Percentiles rank a stretch among this genome's conserved stretches.
Evolutionary conservation across 371 early-diverging fungal species (phyloP).

Genomic region (Conidiobolus incongruus): DNA sequence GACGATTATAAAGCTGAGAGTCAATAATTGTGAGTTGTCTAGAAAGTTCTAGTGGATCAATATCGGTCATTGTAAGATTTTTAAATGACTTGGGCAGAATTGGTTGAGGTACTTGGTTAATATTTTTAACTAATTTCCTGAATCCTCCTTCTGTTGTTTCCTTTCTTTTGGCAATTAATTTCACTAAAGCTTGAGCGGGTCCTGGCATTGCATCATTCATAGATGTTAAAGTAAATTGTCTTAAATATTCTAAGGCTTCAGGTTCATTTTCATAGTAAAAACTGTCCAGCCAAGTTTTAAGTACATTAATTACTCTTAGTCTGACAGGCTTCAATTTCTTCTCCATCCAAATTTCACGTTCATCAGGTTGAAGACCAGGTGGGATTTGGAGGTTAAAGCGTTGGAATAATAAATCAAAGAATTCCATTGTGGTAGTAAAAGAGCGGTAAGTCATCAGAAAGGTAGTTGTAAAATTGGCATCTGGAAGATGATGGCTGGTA

Average conservation of each 20-base stretch:
- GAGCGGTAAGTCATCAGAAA: constrained; percentile 82
- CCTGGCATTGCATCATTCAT: constrained; percentile 47
- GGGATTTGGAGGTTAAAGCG: constrained; percentile 59
- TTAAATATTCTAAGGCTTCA: constrained; percentile 34
- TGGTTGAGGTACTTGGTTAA: constrained; percentile 29
- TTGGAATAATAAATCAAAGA: constrained; percentile 40
- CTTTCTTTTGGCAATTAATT: constrained; percentile 35
- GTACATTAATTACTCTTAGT: constrained; percentile 69
- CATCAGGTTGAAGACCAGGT: constrained; percentile 28
- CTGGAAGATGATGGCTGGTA: constrained; percentile 62
- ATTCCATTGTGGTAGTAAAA: constrained; percentile 48
- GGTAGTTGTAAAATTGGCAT: constrained; percentile 50
- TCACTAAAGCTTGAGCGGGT: constrained; percentile 40
- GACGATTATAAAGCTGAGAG: constrained; percentile 46
- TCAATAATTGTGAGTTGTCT: constrained; percentile 83
- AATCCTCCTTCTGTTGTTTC: constrained; percentile 20
- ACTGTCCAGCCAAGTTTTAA: constrained; percentile 78
- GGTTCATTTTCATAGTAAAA: constrained; percentile 64
- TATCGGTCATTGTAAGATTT: constrained; percentile 42
- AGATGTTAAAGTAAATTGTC: constrained; percentile 46
- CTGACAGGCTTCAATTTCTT: constrained; percentile 69
- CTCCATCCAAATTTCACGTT: constrained; percentile 56
- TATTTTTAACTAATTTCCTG: constrained; percentile 33
- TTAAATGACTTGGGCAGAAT: constrained; percentile 41
- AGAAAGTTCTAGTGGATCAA: constrained; percentile 81